Conservation (phyloP, 2,329 filamentous ascomycete species). For the Fusarium sp. region DNA sequence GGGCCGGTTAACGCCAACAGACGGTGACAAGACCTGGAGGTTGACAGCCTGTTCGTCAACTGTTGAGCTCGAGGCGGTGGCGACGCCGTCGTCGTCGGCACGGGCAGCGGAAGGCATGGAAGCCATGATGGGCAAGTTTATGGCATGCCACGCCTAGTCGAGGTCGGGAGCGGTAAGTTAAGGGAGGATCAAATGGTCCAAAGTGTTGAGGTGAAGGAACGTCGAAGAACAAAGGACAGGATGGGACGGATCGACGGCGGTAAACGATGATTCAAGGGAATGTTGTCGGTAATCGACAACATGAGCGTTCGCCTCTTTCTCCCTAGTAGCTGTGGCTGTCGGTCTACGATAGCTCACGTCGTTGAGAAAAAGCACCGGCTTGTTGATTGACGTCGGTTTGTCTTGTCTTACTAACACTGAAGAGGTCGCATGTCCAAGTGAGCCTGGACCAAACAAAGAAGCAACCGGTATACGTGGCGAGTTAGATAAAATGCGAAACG, state of each 20-base stretch:
- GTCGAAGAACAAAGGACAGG: constrained; percentile 10
- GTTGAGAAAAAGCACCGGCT: constrained; percentile 30
- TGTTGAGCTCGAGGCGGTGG: constrained; percentile 30
- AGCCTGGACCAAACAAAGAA: constrained; percentile 4
- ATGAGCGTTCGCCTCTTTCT: constrained; percentile 8
- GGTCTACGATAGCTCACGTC: constrained; percentile 25
- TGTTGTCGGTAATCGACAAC: constrained; percentile 18
- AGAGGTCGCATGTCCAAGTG: constrained; percentile 37
- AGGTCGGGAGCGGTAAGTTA: constrained; percentile 20
- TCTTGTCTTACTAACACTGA: constrained; percentile 40
- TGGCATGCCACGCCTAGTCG: constrained; percentile 44
- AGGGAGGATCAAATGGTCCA: constrained; percentile 20
- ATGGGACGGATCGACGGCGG: constrained; percentile 13
- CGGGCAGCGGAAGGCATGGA: constrained; percentile 49
- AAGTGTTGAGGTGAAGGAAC: constrained; percentile 14
- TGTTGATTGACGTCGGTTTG: constrained; percentile 39
- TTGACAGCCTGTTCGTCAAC: constrained; percentile 59
- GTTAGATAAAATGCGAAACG: background rate
- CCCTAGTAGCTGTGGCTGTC: constrained; percentile 20
- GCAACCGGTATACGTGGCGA: constrained; percentile 5
- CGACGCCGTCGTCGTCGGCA: constrained; percentile 37
- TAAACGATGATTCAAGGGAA: constrained; percentile 4
- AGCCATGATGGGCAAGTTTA: constrained; percentile 52
- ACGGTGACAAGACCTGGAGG: constrained; percentile 69
- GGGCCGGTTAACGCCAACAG: constrained; percentile 62